Evolutionary conservation across 75 land plant species (phyloP), one percentile per base, ranked within the genome.

Genomic region (Ceratopteris richardii): DNA sequence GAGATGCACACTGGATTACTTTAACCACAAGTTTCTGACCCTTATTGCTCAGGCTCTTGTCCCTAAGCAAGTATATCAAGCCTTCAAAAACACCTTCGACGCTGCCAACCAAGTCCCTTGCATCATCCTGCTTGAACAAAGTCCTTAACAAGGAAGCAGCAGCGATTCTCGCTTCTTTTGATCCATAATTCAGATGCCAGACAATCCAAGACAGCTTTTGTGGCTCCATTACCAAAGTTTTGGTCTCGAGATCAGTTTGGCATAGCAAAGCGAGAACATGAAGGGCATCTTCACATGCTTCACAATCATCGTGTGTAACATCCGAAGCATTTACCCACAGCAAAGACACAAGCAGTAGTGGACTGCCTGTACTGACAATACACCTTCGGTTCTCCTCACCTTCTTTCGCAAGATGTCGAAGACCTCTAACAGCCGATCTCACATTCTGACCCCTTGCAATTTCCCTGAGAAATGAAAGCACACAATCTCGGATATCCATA

Each of bases 211-310:
- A n/a, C 11, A 67, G 54, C 36, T 46, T 41, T 27, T 58, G 51
- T 7, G 70, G 54, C 39, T 60, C 70, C 28, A 47, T 16, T 12
- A 59, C 25, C 20, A 67, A 14, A 18, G 29, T 41, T 12, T 51
- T 19, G 4, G 55, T 60, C 30, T 27, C 48, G 0, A 11, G 28
- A 31, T 25, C 31, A n/a, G 31, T 17, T 26, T 19, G 17, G 14
- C 51, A 31, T 4, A 67, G 64, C 27, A 67, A 37, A 16, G 55
- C 56, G 3, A 67, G 55, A 28, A 44, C 20, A 26, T 0, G 4
- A 29, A 60, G 18, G 57, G 59, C 42, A 31, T 68, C 64, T 57
- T 66, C 75, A 51, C 51, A 44, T 37, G 42, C 67, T 0, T 63
- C 71, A 31, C 29, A 60, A 28, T 3, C 41, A 31, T 52, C 69